Evolutionary conservation across 331 rosid species (phyloP).

Genomic region (Quercus tomentella): DNA sequence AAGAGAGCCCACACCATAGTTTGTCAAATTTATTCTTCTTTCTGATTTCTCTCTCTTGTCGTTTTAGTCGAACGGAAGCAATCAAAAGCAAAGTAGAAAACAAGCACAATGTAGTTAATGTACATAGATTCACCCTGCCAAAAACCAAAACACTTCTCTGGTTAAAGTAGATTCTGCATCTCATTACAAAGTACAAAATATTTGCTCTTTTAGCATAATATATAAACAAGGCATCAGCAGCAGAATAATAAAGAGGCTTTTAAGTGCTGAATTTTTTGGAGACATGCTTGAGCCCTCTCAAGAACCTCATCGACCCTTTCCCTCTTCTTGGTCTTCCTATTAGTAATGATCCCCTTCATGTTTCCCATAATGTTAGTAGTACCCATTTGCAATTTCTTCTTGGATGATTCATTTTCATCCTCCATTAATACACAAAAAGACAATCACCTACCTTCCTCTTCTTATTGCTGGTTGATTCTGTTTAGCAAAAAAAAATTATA

Average conservation of each 20-base stretch:
- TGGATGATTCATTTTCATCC: conserved; percentile 7
- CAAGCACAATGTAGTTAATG: no score
- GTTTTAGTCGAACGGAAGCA: background rate
- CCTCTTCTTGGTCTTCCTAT: conserved; percentile 30
- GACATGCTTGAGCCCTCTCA: conserved; percentile 44
- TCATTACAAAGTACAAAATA: background rate
- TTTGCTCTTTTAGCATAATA: no score
- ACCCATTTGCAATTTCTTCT: conserved; percentile 10
- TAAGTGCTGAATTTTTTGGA: conserved; percentile 31
- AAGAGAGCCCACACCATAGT: conserved; percentile 82
- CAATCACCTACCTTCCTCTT: conserved; percentile 15
- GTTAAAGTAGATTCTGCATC: background rate
- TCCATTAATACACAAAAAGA: background rate
- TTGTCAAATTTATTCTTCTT: background rate
- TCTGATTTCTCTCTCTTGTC: background rate
- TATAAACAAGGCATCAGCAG: background rate
- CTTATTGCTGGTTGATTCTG: conserved; percentile 38
- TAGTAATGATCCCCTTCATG: background rate
- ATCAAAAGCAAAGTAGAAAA: no score
- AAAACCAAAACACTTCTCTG: no score
- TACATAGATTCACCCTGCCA: no score
- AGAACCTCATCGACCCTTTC: conserved; percentile 43
- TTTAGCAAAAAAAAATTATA: background rate
- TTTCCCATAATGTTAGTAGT: background rate
- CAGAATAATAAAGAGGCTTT: conserved; percentile 13